Base-by-base conservation (phyloP, 257 asterid genomes). In the Primulina eburnea region DNA sequence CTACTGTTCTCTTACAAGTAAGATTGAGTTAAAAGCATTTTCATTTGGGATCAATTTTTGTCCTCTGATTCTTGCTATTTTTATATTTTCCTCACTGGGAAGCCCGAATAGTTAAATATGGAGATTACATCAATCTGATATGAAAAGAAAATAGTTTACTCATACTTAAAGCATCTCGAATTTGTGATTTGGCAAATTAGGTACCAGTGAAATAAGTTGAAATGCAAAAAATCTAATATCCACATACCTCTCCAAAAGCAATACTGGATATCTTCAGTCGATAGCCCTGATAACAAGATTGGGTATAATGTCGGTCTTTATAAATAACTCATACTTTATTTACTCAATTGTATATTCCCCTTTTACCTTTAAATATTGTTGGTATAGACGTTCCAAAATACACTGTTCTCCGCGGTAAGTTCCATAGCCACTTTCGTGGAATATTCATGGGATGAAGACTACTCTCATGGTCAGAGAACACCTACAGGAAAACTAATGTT, bases 311-410 rank as follows among this genome's bases (percentile, higher is more conserved):
- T 76, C 65, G 76, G 32, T 69, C 55, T 47, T 50, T 69, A 32
- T 12, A 21, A 69, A 70, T 71, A 50, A 57, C 57, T 12, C 21
- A 67, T 63, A 26, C n/a, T 40, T 64, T 56, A 50, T 20, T 60
- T 56, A 58, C 12, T 74, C 24, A 34, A 34, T 40, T 4, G 8
- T 50, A 63, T 60, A 34, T 67, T 43, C 59, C 63, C 26, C 33
- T 73, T 60, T 50, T 81, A 90, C 99, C 99, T 85, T 88, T 93
- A 78, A 93, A 93, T 52, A 93, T 93, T 29, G 95, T 81, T 37
- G 99, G 92, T 70, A 87, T 78, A 40, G 99, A 94, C 78, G 99
- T 94, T 77, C 99, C 99, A 85, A 94, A 90, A 79, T 83, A 94
- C 73, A 94, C 99, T 60, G 89, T 91, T 66, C 96, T 76, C 76